Percentiles rank a stretch among this genome's conserved stretches.
phyloP scores from a whole-genome alignment of 2,329 filamentous ascomycete species.

The Cordyceps javanica region DNA sequence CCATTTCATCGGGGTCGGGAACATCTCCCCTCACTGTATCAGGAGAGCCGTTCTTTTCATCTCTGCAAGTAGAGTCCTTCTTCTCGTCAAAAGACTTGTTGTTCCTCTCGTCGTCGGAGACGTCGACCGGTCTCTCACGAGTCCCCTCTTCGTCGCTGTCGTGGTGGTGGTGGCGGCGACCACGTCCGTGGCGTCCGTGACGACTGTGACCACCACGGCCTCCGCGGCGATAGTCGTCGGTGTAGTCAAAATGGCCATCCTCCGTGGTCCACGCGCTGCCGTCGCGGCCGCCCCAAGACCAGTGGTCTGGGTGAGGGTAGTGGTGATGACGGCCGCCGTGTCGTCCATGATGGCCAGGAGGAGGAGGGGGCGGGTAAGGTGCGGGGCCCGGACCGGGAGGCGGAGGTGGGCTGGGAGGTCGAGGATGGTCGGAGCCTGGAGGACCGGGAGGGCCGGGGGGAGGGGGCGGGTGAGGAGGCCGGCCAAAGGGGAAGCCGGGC shows the following conservation, averaged over 20 bases:
- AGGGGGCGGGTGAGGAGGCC: not conserved
- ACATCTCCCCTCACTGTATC: slow-evolving; percentile 26
- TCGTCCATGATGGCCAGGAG: slow-evolving; percentile 12
- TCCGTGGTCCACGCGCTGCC: not conserved
- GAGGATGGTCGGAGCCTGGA: slow-evolving; percentile 14
- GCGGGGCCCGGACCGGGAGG: not conserved
- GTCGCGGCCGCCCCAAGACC: slow-evolving; percentile 3
- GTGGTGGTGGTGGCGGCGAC: slow-evolving; percentile 13
- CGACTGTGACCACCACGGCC: slow-evolving; percentile 10
- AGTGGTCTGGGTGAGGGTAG: slow-evolving; percentile 14
- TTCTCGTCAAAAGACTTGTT: slow-evolving; percentile 19
- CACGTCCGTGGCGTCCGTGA: slow-evolving; percentile 13
- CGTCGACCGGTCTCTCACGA: slow-evolving; percentile 18
- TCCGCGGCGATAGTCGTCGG: not conserved
- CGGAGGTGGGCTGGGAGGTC: slow-evolving; percentile 15
- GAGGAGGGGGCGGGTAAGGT: not conserved
- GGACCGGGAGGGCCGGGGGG: slow-evolving; percentile 13
- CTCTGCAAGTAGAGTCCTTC: slow-evolving; percentile 15
- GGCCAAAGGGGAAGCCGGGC: slow-evolving; percentile 29
- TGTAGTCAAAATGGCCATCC: slow-evolving; percentile 11
- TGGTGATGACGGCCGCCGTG: slow-evolving; percentile 15
- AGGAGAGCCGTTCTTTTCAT: slow-evolving; percentile 29
- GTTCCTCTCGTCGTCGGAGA: slow-evolving; percentile 19
- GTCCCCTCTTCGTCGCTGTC: slow-evolving; percentile 16
- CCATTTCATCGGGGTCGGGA: slow-evolving; percentile 28